Evolutionary conservation across 768 basidiomycete species (phyloP), one percentile per base, ranked within the genome.

Genomic region (Phanerochaete carnosa): DNA sequence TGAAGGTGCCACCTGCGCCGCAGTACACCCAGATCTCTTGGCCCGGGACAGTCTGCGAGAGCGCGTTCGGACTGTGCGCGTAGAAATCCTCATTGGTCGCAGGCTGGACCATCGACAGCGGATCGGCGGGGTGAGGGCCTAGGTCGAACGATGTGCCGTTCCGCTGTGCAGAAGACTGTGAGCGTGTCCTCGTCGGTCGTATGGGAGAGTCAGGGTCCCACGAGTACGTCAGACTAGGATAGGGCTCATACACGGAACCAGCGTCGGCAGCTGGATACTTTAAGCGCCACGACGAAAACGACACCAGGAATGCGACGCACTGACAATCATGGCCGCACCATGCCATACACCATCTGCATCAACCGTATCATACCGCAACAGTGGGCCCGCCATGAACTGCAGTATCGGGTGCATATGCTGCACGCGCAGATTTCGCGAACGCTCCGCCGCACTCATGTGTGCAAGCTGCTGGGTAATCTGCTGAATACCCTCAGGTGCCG

Each of bases 361-460:
- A 26, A 92, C 83, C 0, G 94, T 98, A 69, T 98, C 95, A 68
- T 94, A 98, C 45, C 90, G 86, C 62, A 98, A 75, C 19, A 98
- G 77, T 23, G 94, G 94, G 0, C 95, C 94, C 58, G 90, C 92
- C 93, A 96, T 95, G 68, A 95, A 83, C 80, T 90, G 88, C 28
- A 97, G 80, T 73, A 90, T 83, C 9, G 94, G 94, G 23, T 87
- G 75, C 90, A 92, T 95, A 45, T 84, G 79, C 22, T 83, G 83
- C 6, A 83, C 77, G 54, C 78, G 77, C 37, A 87, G 75, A 7
- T 76, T 73, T 52, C 82, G 74, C n/a, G 90, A 85, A 47, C 90
- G 79, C 65, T 92, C 88, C 37, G 85, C 80, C 0, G 90, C 81
- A 45, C 76, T 77, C 72, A 89, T 75, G 32, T 76, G 78, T 8